These are phyloP conservation scores for Populus nigra DNA, from an alignment of 345 rosid species.

Conservation along the genomic window DNA sequence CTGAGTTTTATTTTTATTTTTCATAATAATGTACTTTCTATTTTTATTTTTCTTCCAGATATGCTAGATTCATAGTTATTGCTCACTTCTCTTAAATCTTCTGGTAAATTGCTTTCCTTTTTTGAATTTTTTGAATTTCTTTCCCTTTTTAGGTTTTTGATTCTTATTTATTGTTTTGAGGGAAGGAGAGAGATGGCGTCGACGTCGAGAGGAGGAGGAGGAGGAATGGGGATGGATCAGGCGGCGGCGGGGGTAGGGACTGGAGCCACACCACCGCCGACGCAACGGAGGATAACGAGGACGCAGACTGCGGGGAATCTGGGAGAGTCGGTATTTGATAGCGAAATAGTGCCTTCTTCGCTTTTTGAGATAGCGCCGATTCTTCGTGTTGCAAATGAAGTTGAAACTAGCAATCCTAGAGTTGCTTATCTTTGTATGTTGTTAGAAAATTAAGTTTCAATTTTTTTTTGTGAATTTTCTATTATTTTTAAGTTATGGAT, in stretches of 20 bases:
- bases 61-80: background rate
- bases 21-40: background rate
- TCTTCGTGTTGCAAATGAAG: constrained; percentile 99
- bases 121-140: background rate
- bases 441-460: background rate
- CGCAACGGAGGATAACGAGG: constrained; percentile 55
- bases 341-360: constrained; percentile 97
- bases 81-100: background rate
- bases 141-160: background rate
- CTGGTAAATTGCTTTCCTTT: background rate
- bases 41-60: background rate
- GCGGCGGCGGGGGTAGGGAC: constrained; percentile 12
- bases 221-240: constrained; percentile 21
- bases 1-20: background rate
- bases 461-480: background rate
- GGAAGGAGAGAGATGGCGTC: constrained; percentile 16
- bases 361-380: constrained; percentile 94
- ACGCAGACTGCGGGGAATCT: constrained; percentile 95
- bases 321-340: constrained; percentile 82
- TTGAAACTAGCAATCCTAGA: constrained; percentile 81
- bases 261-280: constrained; percentile 31
- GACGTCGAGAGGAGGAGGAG: constrained; percentile 18
- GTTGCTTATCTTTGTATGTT: constrained; percentile 87
- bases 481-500: background rate
- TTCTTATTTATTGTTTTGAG: background rate